Conservation (phyloP, 2,329 filamentous ascomycete genomes). For the Stylonectria norvegica region DNA sequence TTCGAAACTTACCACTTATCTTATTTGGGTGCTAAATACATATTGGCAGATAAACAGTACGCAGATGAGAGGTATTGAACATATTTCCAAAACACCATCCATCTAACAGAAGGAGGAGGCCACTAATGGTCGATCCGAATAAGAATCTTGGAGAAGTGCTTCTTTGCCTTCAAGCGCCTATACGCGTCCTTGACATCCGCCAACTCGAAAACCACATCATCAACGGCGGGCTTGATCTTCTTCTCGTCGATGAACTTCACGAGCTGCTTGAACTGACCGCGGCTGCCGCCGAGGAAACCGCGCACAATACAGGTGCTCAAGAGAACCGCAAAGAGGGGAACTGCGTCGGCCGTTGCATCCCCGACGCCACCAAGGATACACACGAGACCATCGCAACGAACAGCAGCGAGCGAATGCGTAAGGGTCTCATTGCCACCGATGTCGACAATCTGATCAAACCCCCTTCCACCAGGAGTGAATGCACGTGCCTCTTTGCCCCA, state of each 20-base stretch:
- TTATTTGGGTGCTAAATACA: too few relatives aligned
- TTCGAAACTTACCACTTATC: too few relatives aligned
- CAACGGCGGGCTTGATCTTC: conserved; percentile 28
- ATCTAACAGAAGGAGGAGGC: too few relatives aligned
- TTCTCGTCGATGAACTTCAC: conserved; percentile 32
- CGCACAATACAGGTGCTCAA: conserved; percentile 28
- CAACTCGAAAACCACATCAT: conserved; percentile 30
- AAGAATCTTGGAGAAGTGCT: conserved; percentile 37
- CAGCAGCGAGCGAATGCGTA: conserved; percentile 50
- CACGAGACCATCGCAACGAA: conserved; percentile 36
- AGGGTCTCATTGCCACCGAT: conserved; percentile 64
- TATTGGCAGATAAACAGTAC: too few relatives aligned
- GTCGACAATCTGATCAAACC: conserved; percentile 62
- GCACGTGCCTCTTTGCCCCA: conserved; percentile 59
- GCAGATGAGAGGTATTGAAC: too few relatives aligned
- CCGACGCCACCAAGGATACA: conserved; percentile 31
- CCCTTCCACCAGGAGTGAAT: conserved; percentile 42
- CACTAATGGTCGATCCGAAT: conserved; percentile 30
- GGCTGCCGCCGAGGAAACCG: conserved; percentile 27
- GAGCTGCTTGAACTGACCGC: conserved; percentile 28
- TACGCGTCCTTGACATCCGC: conserved; percentile 32
- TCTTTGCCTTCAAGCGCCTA: conserved; percentile 29
- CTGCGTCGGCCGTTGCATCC: conserved; percentile 11
- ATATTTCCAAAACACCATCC: too few relatives aligned
- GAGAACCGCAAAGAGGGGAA: conserved; percentile 25